phyloP scores from a whole-genome alignment of 108 stramenopile genomes.

The Nitzschia sp. region DNA sequence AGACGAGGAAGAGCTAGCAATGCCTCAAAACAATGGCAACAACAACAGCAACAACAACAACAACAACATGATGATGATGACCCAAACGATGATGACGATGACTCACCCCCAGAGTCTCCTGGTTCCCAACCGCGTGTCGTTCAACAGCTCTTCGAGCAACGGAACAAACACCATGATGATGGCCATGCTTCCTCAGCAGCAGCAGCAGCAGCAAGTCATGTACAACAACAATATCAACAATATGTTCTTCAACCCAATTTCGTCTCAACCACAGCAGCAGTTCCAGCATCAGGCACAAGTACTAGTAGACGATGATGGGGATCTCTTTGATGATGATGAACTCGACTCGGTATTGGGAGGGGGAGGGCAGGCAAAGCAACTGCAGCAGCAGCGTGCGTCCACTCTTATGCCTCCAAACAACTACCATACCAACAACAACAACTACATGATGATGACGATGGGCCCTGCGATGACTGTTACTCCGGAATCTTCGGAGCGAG shows the following conservation, averaged over 20 bases:
- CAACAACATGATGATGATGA: background rate
- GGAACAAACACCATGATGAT: background rate
- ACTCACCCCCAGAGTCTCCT: no score
- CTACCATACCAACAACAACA: background rate
- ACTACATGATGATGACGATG: background rate
- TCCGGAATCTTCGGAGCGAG: slow-evolving; percentile 5
- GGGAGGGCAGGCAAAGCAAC: background rate
- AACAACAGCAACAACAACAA: background rate
- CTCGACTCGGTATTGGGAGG: slow-evolving; percentile 14
- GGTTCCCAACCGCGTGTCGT: no score
- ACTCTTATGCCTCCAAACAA: no score
- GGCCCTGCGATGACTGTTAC: background rate
- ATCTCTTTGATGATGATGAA: slow-evolving; percentile 16
- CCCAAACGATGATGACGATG: background rate
- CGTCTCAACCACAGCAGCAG: no score
- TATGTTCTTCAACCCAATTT: no score
- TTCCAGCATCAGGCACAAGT: no score
- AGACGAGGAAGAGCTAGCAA: no score
- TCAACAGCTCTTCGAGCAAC: no score
- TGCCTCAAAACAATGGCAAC: no score
- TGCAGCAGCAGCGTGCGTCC: background rate
- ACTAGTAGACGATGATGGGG: no score
- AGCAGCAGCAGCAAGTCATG: no score
- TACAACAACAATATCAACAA: background rate
- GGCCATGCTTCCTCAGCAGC: no score